phyloP scores from a whole-genome alignment of 1,139 yeast species.

The Pichia sp. region DNA sequence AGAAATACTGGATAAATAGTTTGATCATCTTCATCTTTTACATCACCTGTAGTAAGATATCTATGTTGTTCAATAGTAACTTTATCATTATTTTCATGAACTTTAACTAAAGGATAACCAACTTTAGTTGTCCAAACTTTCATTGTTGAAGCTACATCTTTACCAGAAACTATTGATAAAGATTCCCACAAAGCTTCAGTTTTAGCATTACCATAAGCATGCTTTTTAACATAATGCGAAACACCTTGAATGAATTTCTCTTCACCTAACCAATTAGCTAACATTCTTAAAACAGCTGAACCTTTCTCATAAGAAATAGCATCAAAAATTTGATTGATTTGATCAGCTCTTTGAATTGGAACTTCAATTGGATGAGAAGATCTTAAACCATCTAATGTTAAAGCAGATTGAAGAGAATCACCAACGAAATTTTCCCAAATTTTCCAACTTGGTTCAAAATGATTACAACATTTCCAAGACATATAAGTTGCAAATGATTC shows the following conservation, averaged over 20 bases:
- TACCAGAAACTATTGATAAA: conserved; percentile 40
- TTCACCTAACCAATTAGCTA: conserved; percentile 48
- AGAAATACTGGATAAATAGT: conserved; percentile 76
- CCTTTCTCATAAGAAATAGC: conserved; percentile 53
- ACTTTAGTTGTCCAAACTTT: conserved; percentile 47
- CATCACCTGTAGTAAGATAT: conserved; percentile 56
- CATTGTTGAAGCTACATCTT: conserved; percentile 45
- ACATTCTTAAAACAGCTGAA: conserved; percentile 48
- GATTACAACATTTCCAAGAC: conserved; percentile 46
- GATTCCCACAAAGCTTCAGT: conserved; percentile 48
- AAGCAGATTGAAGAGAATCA: conserved; percentile 46
- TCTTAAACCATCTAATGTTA: conserved; percentile 46
- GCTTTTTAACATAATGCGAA: conserved; percentile 42
- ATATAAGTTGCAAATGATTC: conserved; percentile 61
- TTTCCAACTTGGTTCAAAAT: conserved; percentile 51
- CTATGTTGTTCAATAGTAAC: conserved; percentile 44
- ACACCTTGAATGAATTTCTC: conserved; percentile 49
- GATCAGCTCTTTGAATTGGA: conserved; percentile 48
- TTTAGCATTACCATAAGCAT: conserved; percentile 45
- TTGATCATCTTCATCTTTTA: conserved; percentile 34
- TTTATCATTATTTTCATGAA: conserved; percentile 28
- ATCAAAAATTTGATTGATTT: conserved; percentile 52
- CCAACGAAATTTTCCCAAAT: conserved; percentile 51
- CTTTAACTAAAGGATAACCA: conserved; percentile 48
- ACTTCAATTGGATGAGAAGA: conserved; percentile 57